phyloP scores from a whole-genome alignment of 2,329 filamentous ascomycete species.

The Zymoseptoria passerinii region DNA sequence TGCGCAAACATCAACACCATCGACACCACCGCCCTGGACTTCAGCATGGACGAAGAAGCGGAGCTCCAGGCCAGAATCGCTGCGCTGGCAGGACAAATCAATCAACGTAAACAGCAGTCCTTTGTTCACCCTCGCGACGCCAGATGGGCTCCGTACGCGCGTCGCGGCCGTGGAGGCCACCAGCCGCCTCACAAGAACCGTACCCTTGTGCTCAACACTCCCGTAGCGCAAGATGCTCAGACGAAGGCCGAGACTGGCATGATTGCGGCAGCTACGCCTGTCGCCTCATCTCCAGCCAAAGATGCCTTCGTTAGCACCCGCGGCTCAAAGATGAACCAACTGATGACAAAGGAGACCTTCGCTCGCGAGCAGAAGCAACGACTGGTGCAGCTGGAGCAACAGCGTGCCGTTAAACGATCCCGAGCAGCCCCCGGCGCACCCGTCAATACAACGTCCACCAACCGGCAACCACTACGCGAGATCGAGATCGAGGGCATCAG shows the following conservation, averaged over 20 bases:
- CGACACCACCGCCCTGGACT: not conserved
- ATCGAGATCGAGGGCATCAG: slow-evolving; percentile 62
- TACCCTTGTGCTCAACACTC: slow-evolving; percentile 46
- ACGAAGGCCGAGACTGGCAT: slow-evolving; percentile 8
- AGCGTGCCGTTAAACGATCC: slow-evolving; percentile 49
- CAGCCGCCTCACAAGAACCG: slow-evolving; percentile 44
- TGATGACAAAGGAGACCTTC: slow-evolving; percentile 74
- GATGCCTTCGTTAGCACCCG: slow-evolving; percentile 61
- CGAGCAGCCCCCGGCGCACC: slow-evolving; percentile 18
- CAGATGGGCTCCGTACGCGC: slow-evolving; percentile 22
- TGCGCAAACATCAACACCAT: not conserved
- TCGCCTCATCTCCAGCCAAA: slow-evolving; percentile 16
- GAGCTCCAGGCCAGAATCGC: slow-evolving; percentile 26
- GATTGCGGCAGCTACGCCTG: slow-evolving; percentile 3
- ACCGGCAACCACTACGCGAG: slow-evolving; percentile 40
- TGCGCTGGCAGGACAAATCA: slow-evolving; percentile 25
- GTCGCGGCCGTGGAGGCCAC: slow-evolving; percentile 18
- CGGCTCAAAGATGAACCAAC: slow-evolving; percentile 63
- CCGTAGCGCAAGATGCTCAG: not conserved
- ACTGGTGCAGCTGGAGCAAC: slow-evolving; percentile 63
- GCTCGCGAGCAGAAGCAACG: slow-evolving; percentile 64
- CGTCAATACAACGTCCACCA: not conserved
- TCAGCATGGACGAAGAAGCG: slow-evolving; percentile 24
- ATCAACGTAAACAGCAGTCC: slow-evolving; percentile 21
- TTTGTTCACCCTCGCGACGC: not conserved